Evolutionary conservation across 441 rosid species (phyloP).

Genomic region (Daphne laureola): DNA sequence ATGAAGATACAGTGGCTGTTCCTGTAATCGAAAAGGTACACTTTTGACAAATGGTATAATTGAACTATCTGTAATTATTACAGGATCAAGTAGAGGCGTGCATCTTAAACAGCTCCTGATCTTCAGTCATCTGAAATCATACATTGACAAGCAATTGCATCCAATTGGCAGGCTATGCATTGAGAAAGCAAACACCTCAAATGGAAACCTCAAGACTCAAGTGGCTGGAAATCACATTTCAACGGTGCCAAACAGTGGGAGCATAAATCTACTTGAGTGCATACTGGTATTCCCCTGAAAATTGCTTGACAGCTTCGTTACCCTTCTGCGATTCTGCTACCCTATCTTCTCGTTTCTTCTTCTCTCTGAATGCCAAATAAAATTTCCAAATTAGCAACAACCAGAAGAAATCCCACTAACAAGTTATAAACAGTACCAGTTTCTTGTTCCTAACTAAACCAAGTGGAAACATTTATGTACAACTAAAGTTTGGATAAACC

Average conservation of each 20-base stretch:
- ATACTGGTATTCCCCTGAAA: conserved; percentile 41
- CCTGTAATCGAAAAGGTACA: too few relatives aligned
- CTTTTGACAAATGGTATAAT: too few relatives aligned
- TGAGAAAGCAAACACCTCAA: neutral
- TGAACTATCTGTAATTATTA: too few relatives aligned
- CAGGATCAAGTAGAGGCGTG: too few relatives aligned
- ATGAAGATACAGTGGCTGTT: too few relatives aligned
- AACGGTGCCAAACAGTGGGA: too few relatives aligned
- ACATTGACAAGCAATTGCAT: neutral
- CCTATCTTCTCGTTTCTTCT: conserved; percentile 82
- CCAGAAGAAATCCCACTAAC: neutral
- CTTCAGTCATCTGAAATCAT: neutral
- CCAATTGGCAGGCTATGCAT: neutral
- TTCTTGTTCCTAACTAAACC: too few relatives aligned
- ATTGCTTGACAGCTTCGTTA: conserved; percentile 62
- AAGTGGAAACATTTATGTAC: too few relatives aligned
- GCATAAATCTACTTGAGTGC: conserved; percentile 14
- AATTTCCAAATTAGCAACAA: neutral
- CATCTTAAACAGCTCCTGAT: neutral
- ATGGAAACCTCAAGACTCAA: too few relatives aligned
- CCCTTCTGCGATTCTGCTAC: conserved; percentile 64
- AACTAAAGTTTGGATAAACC: too few relatives aligned
- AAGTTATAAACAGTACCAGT: neutral
- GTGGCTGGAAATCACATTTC: too few relatives aligned
- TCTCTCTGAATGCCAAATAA: conserved; percentile 54